Base-by-base conservation (phyloP, 78 protist genomes). In the Mantamonas sphyraenae region DNA sequence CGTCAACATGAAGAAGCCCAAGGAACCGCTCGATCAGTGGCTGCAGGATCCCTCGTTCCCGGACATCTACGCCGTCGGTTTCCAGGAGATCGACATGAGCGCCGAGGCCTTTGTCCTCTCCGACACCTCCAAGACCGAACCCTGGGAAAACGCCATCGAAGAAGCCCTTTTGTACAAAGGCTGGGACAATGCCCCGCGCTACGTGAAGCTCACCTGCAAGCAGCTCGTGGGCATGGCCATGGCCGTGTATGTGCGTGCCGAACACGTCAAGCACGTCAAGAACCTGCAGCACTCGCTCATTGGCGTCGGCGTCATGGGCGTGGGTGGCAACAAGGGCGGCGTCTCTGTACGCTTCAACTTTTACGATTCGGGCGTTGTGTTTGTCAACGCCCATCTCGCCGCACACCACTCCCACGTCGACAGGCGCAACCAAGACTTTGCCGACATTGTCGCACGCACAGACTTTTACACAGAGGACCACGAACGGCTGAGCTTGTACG, bases 241-340 rank as follows among this genome's bases (percentile, higher is more conserved):
- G 40, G 26, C 16, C 40, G 93, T 88, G 7, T 88, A 70, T 34
- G 78, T 88, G 7, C 69, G 57, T 30, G 59, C n/a, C 38, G 84
- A 73, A 37, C 81, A 58, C 37, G 16, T 34, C 26, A 40, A 19
- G 39, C 64, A 73, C 26, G 65, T 85, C 3, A 45, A 72, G 20
- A 51, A 85, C 33, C 74, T 73, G n/a, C 75, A 56, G 58, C 65
- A 74, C 0, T 77, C 63, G 30, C 57, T 64, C 28, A 74, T 81
- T 0, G 83, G 76, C 16, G 83, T 82, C 9, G 93, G 93, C 43
- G 50, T 85, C 69, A 83, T 82, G 84, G 87, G 83, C 45, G 78
- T 88, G 83, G 71, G 45, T 64, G 95, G 91, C 16, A 94, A 94
- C 82, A 94, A 94, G 50, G 97, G 95, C 40, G 94, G 89, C 34